These are phyloP conservation scores for Boletellus sp. DNA, from an alignment of 768 basidiomycete genomes.

Conservation along the genomic window DNA sequence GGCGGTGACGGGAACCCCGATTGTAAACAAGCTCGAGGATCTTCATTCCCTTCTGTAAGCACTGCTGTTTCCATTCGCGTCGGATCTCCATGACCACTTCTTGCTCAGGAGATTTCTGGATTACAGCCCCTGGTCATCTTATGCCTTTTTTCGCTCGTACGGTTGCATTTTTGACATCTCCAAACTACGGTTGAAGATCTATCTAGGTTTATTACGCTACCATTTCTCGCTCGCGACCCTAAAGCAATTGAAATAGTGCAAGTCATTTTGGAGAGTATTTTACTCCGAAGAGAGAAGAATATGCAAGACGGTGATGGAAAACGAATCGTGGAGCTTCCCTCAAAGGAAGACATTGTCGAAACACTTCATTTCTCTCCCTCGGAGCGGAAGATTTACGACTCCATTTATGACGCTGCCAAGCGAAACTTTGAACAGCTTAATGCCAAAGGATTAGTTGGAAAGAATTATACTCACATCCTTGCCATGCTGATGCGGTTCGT, in stretches of 20 bases:
- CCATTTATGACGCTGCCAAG: slow-evolving; percentile 77
- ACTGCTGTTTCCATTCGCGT: slow-evolving; percentile 35
- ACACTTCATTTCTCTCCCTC: slow-evolving; percentile 74
- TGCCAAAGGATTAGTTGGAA: slow-evolving; percentile 72
- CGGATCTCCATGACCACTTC: slow-evolving; percentile 19
- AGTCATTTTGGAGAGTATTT: slow-evolving; percentile 83
- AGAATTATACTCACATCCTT: slow-evolving; percentile 83
- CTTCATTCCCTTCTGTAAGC: slow-evolving; percentile 82
- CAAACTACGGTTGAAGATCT: slow-evolving; percentile 2
- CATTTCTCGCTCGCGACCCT: slow-evolving; percentile 86
- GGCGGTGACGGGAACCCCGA: slow-evolving; percentile 95
- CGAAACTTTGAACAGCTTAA: slow-evolving; percentile 74
- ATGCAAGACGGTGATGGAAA: slow-evolving; percentile 87
- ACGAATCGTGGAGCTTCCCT: slow-evolving; percentile 81
- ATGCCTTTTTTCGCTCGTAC: slow-evolving; percentile 86
- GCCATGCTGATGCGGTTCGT: slow-evolving; percentile 91
- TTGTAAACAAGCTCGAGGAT: slow-evolving; percentile 91
- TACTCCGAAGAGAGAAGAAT: slow-evolving; percentile 88
- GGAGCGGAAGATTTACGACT: slow-evolving; percentile 87
- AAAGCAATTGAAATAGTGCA: slow-evolving; percentile 95
- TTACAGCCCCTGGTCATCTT: slow-evolving; percentile 78
- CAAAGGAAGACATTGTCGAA: slow-evolving; percentile 76
- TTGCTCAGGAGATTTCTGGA: slow-evolving; percentile 64
- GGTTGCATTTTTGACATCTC: slow-evolving; percentile 21
- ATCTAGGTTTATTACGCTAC: slow-evolving; percentile 80